Base-by-base conservation (phyloP, 2,329 filamentous ascomycete genomes). In the Cordyceps pruinosa region DNA sequence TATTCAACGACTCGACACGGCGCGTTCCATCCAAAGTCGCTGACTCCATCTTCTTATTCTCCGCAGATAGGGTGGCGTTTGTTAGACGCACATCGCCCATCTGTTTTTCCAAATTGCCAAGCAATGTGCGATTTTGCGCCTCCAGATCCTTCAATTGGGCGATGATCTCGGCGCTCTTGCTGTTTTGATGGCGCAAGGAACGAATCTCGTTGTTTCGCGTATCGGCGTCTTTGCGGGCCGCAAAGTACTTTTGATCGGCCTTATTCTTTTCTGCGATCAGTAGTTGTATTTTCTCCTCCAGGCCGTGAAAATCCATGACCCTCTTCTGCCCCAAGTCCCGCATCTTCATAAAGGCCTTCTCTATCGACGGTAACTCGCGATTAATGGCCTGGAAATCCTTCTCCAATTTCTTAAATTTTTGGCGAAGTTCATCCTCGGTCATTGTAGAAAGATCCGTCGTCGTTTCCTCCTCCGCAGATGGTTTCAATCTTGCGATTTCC, bases 201-300 rank as follows among this genome's bases (percentile, higher is more conserved):
- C 89, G 82, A 47, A 95, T 86, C 72, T 97, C 93, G 58, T 83
- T 80, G 58, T 91, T 87, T 51, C 90, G 82, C 45, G 88, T 86
- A 66, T 97, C 93, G 67, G 93, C 95, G 64, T 92, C 88, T 69
- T 96, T 97, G 79, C 96, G 91, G 9, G 92, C 90, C 1, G 89
- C 90, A 70, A 97, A 97, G 69, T 96, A 99, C 72, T 97, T 97
- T 68, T 97, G 93, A 67, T 99, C 94, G 1, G 93, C 93, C 72
- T 97, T 97, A 62, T 87, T 86, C 75, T 99, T 99, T 72, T 99
- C 91, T 0, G 90, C 89, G 41, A 83, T 84, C 21, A 95, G 75
- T 25, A 88, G 78, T 19, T 83, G 75, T 37, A 93, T 77, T 61
- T 87, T 88, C 57, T 96, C 91, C 73, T 97, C 92, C 67, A 90